phyloP scores from a whole-genome alignment of 331 rosid species.

The Acacia concinna region DNA sequence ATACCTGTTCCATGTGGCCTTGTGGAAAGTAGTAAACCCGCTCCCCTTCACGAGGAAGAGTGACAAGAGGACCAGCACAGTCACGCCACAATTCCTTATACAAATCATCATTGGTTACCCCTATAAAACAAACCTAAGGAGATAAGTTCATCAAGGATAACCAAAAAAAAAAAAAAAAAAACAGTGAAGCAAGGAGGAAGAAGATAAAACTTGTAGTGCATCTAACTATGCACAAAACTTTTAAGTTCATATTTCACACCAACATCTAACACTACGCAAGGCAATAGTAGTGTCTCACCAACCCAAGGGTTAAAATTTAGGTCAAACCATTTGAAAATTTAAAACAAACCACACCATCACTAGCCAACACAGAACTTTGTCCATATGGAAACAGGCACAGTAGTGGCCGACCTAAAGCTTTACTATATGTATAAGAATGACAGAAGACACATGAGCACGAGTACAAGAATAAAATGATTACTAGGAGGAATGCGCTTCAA shows the following conservation, averaged over 20 bases:
- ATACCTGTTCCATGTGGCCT: constrained; percentile 99
- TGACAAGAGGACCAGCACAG: constrained; percentile 96
- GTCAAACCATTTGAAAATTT: background rate
- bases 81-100: constrained; percentile 97
- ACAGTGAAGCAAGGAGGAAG: constrained; percentile 12
- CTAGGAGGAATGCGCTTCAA: background rate
- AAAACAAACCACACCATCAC: background rate
- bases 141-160: background rate
- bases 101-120: constrained; percentile 62
- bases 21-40: constrained; percentile 95
- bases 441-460: background rate
- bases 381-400: background rate
- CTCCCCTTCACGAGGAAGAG: constrained; percentile 86
- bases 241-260: background rate
- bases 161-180: constrained; percentile 1
- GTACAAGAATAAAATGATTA: background rate
- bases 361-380: background rate
- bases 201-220: background rate
- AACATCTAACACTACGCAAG: background rate
- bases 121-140: constrained; percentile 38
- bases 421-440: background rate
- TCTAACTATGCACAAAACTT: background rate
- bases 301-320: background rate
- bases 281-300: background rate
- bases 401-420: background rate